Evolutionary conservation across 2,329 filamentous ascomycete species (phyloP).

Genomic region (Microdochium nivale): DNA sequence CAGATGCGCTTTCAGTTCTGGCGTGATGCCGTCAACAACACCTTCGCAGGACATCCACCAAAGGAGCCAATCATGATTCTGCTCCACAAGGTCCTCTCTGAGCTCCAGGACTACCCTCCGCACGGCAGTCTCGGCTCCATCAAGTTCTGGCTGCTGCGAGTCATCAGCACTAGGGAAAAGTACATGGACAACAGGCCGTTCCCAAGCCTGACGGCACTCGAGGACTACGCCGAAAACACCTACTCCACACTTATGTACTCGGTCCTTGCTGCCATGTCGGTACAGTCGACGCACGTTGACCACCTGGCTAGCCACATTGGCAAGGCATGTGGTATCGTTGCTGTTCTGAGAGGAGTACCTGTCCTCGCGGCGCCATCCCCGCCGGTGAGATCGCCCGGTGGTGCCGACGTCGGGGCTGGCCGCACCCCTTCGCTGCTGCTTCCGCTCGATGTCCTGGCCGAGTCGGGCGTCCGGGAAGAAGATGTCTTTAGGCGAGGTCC

Average conservation of each 20-base stretch:
- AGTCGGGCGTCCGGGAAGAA: constrained; percentile 74
- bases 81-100: constrained; percentile 62
- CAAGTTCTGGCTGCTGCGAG: constrained; percentile 66
- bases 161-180: constrained; percentile 75
- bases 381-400: constrained; percentile 32
- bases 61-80: constrained; percentile 88
- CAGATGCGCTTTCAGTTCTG: constrained; percentile 92
- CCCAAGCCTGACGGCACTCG: constrained; percentile 61
- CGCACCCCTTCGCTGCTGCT: constrained; percentile 56
- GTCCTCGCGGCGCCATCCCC: constrained; percentile 72
- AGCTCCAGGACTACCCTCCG: constrained; percentile 37
- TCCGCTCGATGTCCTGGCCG: constrained; percentile 83
- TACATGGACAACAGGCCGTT: constrained; percentile 81
- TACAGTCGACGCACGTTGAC: constrained; percentile 77
- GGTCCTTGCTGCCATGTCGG: constrained; percentile 68
- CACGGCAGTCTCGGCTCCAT: constrained; percentile 38
- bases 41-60: constrained; percentile 69
- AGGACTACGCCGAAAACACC: constrained; percentile 88
- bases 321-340: constrained; percentile 82
- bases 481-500: constrained; percentile 77
- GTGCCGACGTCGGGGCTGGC: constrained; percentile 25
- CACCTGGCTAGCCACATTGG: constrained; percentile 93
- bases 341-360: constrained; percentile 79
- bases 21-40: constrained; percentile 73
- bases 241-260: constrained; percentile 91